phyloP scores from a whole-genome alignment of 2,329 filamentous ascomycete species.

The Sarocladiaceae sp. region DNA sequence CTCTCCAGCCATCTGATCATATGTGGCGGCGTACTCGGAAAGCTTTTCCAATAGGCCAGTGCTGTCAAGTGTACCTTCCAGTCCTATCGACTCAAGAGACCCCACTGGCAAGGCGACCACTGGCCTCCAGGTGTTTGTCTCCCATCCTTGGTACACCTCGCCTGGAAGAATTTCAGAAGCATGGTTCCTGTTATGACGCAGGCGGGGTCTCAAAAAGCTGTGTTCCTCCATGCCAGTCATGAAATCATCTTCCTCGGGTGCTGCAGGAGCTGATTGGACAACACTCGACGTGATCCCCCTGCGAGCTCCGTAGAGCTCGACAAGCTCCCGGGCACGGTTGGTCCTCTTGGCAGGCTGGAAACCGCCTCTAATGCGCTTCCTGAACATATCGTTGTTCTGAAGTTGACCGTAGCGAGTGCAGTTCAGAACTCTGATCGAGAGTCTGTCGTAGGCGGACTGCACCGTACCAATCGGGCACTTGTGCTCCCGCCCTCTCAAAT shows the following conservation, averaged over 20 bases:
- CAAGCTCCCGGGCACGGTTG: too few species aligned
- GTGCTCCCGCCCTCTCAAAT: background rate
- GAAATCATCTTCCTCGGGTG: background rate
- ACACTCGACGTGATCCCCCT: too few species aligned
- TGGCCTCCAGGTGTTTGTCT: background rate
- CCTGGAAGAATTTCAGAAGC: background rate
- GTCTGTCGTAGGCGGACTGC: background rate
- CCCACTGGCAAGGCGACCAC: background rate
- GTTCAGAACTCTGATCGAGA: slow-evolving; percentile 4
- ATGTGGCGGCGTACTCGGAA: background rate
- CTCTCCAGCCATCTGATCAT: background rate
- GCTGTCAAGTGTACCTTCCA: background rate
- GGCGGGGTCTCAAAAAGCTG: too few species aligned
- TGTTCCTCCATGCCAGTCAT: background rate
- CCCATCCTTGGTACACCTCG: background rate
- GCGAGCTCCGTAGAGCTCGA: too few species aligned
- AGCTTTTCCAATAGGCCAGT: background rate
- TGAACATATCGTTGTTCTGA: background rate
- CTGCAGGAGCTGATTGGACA: background rate
- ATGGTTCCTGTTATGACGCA: background rate
- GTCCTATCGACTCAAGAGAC: background rate
- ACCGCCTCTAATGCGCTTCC: background rate
- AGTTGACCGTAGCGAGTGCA: background rate
- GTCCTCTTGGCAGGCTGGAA: background rate
- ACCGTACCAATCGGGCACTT: background rate